Evolutionary conservation across 2,329 filamentous ascomycete species (phyloP), one percentile per base, ranked within the genome.

Genomic region (Orbilia blumenaviensis): DNA sequence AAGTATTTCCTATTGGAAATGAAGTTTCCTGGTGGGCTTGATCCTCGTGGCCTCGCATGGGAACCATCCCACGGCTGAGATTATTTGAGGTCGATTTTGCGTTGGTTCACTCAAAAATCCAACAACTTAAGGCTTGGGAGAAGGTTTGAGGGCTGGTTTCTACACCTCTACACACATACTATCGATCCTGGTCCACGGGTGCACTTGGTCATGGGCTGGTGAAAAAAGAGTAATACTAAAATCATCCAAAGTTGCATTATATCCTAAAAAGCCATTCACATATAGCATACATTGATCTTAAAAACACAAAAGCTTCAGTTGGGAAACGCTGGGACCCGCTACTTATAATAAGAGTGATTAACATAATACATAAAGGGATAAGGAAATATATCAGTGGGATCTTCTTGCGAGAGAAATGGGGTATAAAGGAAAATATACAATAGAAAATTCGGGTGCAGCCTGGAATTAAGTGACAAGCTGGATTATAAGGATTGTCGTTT

Each of bases 251-350:
- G 14, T 44, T 18, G 27, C 56, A 61, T 61, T 58, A 27, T 58
- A 72, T 72, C 67, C 67, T 72, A 58, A 38, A 41, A 27, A 72
- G 36, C 62, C 58, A 72, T 72, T 58, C 10, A 21, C 25, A 50
- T 61, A 50, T 72, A 64, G 60, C 50, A 54, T 23, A 12, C 12
- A 56, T 32, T 36, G 25, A 52, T 46, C 3, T 54, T 21, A 16
- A 54, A 8, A 16, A 50, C 18, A 36, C 32, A 34, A 52, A 42
- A 50, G 16, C 27, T 16, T 27, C 27, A 36, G 32, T 23, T 10
- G 12, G n/a, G 25, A 44, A 50, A 61, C 56, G 54, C 54, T 62
- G 52, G 38, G 34, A 38, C 66, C 66, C 34, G 66, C 56, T 62
- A 44, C 34, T n/a, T n/a, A n/a, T n/a, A n/a, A n/a, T n/a, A n/a